Evolutionary conservation across 2,329 filamentous ascomycete genomes (phyloP).

Genomic region (Helotiales sp.): DNA sequence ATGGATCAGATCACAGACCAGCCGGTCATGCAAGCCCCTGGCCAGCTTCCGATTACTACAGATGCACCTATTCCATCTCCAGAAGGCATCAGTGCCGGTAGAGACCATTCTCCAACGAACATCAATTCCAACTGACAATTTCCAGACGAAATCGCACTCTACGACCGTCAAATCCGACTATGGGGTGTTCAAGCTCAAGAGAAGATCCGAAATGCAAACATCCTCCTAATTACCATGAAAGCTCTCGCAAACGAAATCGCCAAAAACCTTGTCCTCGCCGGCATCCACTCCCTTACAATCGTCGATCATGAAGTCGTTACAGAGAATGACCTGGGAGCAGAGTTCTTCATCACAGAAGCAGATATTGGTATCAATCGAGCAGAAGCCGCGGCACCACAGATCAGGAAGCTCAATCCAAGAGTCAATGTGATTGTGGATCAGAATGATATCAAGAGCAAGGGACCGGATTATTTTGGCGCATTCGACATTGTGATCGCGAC

Average conservation of each 20-base stretch:
- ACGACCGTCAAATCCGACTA: slow-evolving; percentile 94
- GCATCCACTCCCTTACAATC: slow-evolving; percentile 86
- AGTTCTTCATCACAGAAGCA: slow-evolving; percentile 73
- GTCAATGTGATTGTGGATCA: slow-evolving; percentile 75
- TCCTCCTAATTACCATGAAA: slow-evolving; percentile 85
- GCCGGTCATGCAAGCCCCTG: slow-evolving; percentile 1
- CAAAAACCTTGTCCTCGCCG: slow-evolving; percentile 94
- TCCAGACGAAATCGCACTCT: slow-evolving; percentile 90
- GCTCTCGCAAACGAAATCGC: slow-evolving; percentile 92
- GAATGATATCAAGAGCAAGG: slow-evolving; percentile 65
- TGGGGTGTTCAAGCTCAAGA: slow-evolving; percentile 97
- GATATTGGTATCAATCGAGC: slow-evolving; percentile 84
- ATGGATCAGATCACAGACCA: slow-evolving; percentile 10
- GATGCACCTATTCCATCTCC: slow-evolving; percentile 11
- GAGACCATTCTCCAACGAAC: not conserved
- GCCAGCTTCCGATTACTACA: not conserved
- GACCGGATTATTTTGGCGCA: slow-evolving; percentile 70
- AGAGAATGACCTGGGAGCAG: slow-evolving; percentile 76
- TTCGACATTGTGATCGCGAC: slow-evolving; percentile 91
- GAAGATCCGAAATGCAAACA: slow-evolving; percentile 83
- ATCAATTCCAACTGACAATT: slow-evolving; percentile 11
- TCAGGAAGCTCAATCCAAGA: slow-evolving; percentile 86
- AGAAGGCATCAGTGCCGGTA: slow-evolving; percentile 40
- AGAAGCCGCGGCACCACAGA: slow-evolving; percentile 72
- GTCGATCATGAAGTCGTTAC: slow-evolving; percentile 75